phyloP scores from a whole-genome alignment of 495 filamentous ascomycete genomes.

The Neurospora terricola region DNA sequence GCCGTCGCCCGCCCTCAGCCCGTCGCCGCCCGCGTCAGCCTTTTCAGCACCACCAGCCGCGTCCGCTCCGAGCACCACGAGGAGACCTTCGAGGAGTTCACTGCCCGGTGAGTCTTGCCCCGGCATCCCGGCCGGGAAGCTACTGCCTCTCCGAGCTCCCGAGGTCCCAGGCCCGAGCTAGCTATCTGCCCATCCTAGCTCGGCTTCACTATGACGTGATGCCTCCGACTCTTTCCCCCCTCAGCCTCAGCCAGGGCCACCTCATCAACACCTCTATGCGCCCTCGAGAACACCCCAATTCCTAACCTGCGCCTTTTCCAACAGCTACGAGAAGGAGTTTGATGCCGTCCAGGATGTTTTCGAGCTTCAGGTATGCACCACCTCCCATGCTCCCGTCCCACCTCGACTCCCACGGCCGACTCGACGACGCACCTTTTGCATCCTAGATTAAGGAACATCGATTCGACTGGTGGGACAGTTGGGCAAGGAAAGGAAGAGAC shows the following conservation, averaged over 20 bases:
- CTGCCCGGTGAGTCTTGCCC: conserved; percentile 67
- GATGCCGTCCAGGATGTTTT: conserved; percentile 96
- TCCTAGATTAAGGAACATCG: not conserved
- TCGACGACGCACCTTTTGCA: conserved; percentile 1
- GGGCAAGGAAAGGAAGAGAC: not conserved
- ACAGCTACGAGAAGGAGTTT: conserved; percentile 98
- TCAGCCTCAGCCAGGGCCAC: conserved; percentile 2
- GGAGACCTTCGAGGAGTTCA: conserved; percentile 99
- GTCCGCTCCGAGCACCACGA: conserved; percentile 56
- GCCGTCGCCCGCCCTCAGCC: conserved; percentile 37
- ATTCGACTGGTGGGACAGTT: not conserved
- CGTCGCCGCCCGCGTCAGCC: conserved; percentile 37
- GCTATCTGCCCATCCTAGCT: conserved; percentile 1
- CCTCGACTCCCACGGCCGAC: not conserved
- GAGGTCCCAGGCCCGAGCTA: conserved; percentile 3
- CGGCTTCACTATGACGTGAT: conserved; percentile 12
- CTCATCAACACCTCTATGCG: not conserved
- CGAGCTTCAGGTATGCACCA: conserved; percentile 82
- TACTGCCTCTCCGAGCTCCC: conserved; percentile 11
- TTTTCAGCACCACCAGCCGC: conserved; percentile 58
- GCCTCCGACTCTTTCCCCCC: conserved; percentile 11
- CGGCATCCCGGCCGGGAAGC: not conserved
- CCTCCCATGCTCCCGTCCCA: not conserved
- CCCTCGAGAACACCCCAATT: conserved; percentile 10
- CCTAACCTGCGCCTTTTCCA: conserved; percentile 18